These are phyloP conservation scores for Westerdykella aurantiaca DNA, from an alignment of 2,329 filamentous ascomycete species.

Conservation along the genomic window DNA sequence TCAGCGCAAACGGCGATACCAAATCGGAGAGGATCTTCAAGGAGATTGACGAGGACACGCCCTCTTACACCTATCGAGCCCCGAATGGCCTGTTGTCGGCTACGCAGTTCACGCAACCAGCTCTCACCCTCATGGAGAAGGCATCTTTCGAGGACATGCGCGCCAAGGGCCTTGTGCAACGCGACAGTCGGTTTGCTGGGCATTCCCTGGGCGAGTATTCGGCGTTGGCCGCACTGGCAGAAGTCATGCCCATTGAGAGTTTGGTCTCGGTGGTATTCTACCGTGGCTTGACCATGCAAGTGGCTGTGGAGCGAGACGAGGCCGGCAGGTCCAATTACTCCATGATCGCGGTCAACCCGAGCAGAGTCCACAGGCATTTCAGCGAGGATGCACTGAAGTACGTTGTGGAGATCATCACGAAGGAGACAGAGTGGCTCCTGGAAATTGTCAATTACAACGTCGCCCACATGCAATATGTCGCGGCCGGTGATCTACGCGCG, in stretches of 20 bases:
- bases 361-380: conserved; percentile 96
- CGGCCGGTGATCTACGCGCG: conserved; percentile 60
- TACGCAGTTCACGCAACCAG: conserved; percentile 97
- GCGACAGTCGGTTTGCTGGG: conserved; percentile 94
- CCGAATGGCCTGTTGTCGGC: conserved; percentile 91
- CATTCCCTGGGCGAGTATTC: conserved; percentile 99
- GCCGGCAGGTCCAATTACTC: conserved; percentile 93
- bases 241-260: conserved; percentile 99
- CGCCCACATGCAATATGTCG: conserved; percentile 65
- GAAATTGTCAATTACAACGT: conserved; percentile 97
- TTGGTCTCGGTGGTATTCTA: conserved; percentile 99
- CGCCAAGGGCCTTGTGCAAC: conserved; percentile 88
- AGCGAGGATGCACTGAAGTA: conserved; percentile 96
- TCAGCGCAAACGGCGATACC: conserved; percentile 81
- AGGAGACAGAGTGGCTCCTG: conserved; percentile 89
- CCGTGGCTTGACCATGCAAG: conserved; percentile 97
- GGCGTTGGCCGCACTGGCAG: conserved; percentile 87
- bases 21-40: conserved; percentile 99
- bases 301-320: conserved; percentile 93
- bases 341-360: conserved; percentile 99
- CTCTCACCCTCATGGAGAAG: conserved; percentile 98
- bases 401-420: conserved; percentile 89
- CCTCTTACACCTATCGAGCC: conserved; percentile 94
- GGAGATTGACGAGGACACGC: conserved; percentile 86
- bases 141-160: conserved; percentile 99